These are phyloP conservation scores for Digitaria exilis DNA, from an alignment of 202 grass and related monocot species.

Conservation along the genomic window DNA sequence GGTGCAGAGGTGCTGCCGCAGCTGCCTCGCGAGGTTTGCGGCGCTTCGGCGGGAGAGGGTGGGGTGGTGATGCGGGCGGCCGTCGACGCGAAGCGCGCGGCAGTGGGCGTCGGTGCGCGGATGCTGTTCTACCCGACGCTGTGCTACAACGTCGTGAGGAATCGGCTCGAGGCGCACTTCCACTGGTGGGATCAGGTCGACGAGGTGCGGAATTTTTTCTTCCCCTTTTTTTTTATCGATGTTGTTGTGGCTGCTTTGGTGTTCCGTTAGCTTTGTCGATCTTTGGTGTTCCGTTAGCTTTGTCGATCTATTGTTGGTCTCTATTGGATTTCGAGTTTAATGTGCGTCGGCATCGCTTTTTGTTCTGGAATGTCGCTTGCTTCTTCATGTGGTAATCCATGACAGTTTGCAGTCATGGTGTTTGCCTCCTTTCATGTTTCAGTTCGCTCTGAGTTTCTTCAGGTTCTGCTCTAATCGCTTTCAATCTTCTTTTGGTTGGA, in stretches of 20 bases:
- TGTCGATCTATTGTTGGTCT: background rate
- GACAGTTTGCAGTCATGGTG: background rate
- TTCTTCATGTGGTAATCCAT: background rate
- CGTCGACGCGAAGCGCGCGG: constrained; percentile 68
- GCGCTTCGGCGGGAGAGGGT: background rate
- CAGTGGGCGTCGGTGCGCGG: constrained; percentile 78
- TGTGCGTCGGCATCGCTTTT: background rate
- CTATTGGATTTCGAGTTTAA: background rate
- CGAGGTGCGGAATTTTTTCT: constrained; percentile 48
- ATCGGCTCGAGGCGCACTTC: constrained; percentile 73
- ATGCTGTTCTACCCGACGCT: constrained; percentile 96
- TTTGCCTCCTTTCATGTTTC: background rate
- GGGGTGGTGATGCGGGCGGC: constrained; percentile 37
- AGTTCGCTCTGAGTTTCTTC: background rate
- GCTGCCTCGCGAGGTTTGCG: constrained; percentile 20
- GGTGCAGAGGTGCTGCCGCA: constrained; percentile 28
- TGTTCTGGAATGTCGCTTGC: constrained; percentile 21
- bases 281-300: no score
- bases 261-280: background rate
- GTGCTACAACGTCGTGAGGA: constrained; percentile 85
- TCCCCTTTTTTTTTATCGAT: background rate
- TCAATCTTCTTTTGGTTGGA: constrained; percentile 4
- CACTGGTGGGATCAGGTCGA: constrained; percentile 98
- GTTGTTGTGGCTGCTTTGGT: background rate
- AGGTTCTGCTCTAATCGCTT: constrained; percentile 13